These are phyloP conservation scores for Melanomma pulvis-pyrius DNA, from an alignment of 495 filamentous ascomycete genomes.

Conservation along the genomic window DNA sequence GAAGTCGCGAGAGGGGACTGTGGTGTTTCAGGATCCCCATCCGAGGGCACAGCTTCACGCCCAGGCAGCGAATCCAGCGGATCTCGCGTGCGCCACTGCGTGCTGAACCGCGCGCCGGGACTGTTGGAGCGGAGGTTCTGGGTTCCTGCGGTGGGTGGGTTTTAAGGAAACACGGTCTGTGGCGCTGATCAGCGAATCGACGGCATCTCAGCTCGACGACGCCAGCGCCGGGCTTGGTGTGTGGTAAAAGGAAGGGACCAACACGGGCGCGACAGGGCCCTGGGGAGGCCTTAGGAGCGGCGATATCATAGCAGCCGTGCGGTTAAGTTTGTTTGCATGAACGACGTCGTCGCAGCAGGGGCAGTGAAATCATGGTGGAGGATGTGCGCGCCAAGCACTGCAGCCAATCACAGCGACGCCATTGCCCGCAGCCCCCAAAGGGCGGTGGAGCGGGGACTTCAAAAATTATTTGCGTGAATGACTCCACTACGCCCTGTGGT, in stretches of 20 bases:
- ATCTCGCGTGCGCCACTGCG: slow-evolving; percentile 2
- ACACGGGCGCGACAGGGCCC: background rate
- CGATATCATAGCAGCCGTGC: background rate
- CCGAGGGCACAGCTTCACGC: background rate
- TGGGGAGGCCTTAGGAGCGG: background rate
- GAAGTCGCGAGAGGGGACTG: slow-evolving; percentile 25
- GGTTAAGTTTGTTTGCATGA: background rate
- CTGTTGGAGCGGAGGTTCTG: background rate
- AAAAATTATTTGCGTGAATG: background rate
- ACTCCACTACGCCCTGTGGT: background rate
- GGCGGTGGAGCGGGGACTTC: background rate
- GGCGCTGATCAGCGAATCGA: too few relatives aligned
- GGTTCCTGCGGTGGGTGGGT: background rate
- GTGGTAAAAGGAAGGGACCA: background rate
- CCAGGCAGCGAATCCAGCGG: background rate
- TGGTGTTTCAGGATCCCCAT: slow-evolving; percentile 20
- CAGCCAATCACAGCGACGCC: background rate
- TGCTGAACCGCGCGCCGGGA: background rate
- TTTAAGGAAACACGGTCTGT: background rate
- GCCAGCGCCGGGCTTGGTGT: slow-evolving; percentile 2
- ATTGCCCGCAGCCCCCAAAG: background rate
- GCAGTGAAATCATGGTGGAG: too few relatives aligned
- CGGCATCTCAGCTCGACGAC: background rate
- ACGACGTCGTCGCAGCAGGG: background rate
- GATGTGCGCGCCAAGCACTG: too few relatives aligned